These are phyloP conservation scores for Ophiostoma sp. DNA, from an alignment of 2,329 filamentous ascomycete species.

Conservation along the genomic window DNA sequence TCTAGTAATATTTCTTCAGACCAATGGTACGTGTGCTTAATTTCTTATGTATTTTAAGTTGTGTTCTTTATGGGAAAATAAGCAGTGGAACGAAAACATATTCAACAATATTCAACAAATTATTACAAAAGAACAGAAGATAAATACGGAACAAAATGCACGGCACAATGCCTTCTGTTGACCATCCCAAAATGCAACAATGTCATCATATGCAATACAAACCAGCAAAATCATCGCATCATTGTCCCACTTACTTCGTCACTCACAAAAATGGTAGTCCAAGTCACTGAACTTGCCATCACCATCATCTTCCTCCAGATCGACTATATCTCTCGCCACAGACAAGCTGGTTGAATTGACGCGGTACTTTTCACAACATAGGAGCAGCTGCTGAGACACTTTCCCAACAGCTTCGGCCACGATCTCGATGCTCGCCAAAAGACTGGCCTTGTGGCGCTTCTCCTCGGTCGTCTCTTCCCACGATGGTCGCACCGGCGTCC, in stretches of 20 bases:
- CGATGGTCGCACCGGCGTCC: background rate
- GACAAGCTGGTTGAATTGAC: background rate
- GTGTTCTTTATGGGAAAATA: too few species aligned
- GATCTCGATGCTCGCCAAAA: background rate
- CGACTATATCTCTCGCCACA: background rate
- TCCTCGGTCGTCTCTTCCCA: background rate
- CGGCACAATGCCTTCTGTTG: too few species aligned
- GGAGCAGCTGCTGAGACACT: background rate
- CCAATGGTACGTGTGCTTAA: too few species aligned
- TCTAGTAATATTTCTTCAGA: too few species aligned
- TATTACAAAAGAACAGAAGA: too few species aligned
- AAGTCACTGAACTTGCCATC: background rate
- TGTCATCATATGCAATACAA: too few species aligned
- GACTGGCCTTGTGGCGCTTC: background rate
- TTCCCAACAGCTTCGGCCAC: background rate
- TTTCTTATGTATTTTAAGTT: too few species aligned
- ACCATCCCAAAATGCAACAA: background rate
- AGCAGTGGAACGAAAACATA: too few species aligned
- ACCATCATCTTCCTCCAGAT: background rate
- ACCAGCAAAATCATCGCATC: background rate
- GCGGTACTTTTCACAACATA: background rate
- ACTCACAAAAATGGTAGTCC: background rate
- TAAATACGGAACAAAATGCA: too few species aligned
- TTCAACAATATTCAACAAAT: too few species aligned
- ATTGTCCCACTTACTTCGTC: background rate